Base-by-base conservation (phyloP, 2,329 filamentous ascomycete species). In the Aspergillus fructus region DNA sequence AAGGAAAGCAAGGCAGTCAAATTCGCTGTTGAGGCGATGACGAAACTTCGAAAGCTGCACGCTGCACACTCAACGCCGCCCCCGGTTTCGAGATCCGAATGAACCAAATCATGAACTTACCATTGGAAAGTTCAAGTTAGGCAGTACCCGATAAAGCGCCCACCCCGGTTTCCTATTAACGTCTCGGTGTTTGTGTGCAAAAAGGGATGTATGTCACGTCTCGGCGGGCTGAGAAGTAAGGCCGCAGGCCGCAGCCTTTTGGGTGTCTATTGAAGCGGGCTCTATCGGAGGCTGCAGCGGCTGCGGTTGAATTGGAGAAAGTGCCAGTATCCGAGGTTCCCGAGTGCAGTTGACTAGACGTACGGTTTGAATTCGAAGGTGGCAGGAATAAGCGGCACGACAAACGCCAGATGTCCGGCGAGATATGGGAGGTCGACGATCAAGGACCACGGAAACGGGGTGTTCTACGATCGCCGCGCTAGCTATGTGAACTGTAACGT, bases 111-210 rank as follows among this genome's bases (percentile, higher is more conserved):
- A 9, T 19, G 30, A 45, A 59, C 63, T 48, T 62, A 65, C 63
- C 63, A 63, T 63, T 59, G 53, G 56, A 59, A 49, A 53, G 54
- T 30, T 49, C 58, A 30, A 50, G 42, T 42, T 40, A 46, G 49
- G 50, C 27, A 46, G 46, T 27, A 49, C 24, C 2, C 37, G 40
- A 56, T 49, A 17, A 27, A 34, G 15, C 40, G 33, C 21, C 30
- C 45, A 59, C 39, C 46, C 17, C 43, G 8, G 27, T 30, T 11
- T 30, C 9, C 9, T 30, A 39, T 49, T 33, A 15, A 45, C 11
- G 43, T 39, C 45, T 6, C 43, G 21, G 19, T 12, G 13, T 34
- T 49, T 30, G 27, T 30, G 24, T 53, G 21, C n/a, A 33, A 27
- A 11, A 46, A 30, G 23, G 15, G 15, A 37, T 30, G 12, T 50